A percentile compares a stretch with the other conserved stretches of the same genome.
These are phyloP conservation scores for Solanum neorickii DNA, from an alignment of 257 asterid species.

Conservation along the genomic window DNA sequence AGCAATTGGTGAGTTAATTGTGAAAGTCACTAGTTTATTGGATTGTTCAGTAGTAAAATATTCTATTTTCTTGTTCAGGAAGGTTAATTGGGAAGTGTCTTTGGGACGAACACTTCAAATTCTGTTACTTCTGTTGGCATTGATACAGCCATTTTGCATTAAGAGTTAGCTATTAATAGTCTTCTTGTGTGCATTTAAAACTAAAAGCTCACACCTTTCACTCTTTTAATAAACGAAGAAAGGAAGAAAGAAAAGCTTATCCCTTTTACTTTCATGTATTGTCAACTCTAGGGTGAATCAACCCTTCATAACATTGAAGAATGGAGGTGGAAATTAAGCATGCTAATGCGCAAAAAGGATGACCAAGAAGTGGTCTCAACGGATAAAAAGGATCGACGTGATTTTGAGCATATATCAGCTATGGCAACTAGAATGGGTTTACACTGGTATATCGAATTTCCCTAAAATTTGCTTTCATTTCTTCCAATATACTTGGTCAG, in stretches of 20 bases:
- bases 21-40: neutral
- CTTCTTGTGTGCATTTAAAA: neutral
- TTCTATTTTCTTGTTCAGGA: neutral
- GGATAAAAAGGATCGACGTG: constrained; percentile 81
- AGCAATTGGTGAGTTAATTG: constrained; percentile 34
- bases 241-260: neutral
- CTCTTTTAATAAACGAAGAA: neutral
- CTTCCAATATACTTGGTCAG: neutral
- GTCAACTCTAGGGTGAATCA: constrained; percentile 44
- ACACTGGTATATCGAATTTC: constrained; percentile 41
- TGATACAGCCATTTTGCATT: neutral
- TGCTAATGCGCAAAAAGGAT: constrained; percentile 44
- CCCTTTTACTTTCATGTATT: neutral
- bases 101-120: neutral
- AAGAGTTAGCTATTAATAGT: neutral
- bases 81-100: neutral
- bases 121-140: neutral
- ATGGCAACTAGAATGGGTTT: constrained; percentile 77
- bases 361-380: constrained; percentile 65
- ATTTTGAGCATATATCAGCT: constrained; percentile 69
- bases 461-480: neutral
- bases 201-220: neutral
- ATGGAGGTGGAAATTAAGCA: constrained; percentile 74
- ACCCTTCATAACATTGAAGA: constrained; percentile 78
- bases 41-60: neutral